These are phyloP conservation scores for Musa itinerans DNA, from an alignment of 176 grass and related monocot species.

Conservation along the genomic window DNA sequence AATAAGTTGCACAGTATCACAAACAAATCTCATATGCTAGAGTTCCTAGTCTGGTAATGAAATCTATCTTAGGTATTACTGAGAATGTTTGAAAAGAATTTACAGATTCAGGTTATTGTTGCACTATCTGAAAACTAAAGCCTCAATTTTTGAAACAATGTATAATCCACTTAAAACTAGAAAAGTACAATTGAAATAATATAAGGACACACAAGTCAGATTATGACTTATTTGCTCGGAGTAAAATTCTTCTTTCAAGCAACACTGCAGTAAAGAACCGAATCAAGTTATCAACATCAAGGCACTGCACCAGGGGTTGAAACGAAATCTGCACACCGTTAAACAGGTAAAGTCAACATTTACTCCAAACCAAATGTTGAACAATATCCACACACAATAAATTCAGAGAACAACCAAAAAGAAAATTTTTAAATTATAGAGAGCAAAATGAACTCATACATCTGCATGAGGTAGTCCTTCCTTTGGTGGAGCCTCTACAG, in stretches of 20 bases:
- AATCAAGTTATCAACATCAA: slow-evolving; percentile 97
- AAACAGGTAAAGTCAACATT: not conserved
- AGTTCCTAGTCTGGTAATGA: not conserved
- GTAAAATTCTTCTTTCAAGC: slow-evolving; percentile 98
- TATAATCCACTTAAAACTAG: not conserved
- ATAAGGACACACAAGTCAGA: slow-evolving; percentile 23
- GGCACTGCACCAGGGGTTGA: slow-evolving; percentile 87
- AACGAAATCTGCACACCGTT: slow-evolving; percentile 79
- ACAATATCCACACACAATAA: slow-evolving; percentile 26
- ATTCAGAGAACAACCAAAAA: slow-evolving; percentile 6
- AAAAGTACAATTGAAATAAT: slow-evolving; percentile 5
- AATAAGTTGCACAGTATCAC: not conserved
- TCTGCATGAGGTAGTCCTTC: slow-evolving; percentile 93
- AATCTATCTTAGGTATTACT: not conserved
- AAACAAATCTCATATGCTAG: not conserved
- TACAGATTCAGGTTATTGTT: not conserved
- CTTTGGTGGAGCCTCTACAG: slow-evolving; percentile 66
- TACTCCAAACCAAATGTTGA: not conserved
- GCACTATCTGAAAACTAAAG: not conserved
- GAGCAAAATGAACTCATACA: slow-evolving; percentile 34
- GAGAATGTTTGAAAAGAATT: not conserved
- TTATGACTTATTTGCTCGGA: slow-evolving; percentile 90
- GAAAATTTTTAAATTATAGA: slow-evolving; percentile 11
- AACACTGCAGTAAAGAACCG: slow-evolving; percentile 94
- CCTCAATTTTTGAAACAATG: not conserved